phyloP scores from a whole-genome alignment of 1,284 basidiomycete genomes.

The Naganishia sp. region DNA sequence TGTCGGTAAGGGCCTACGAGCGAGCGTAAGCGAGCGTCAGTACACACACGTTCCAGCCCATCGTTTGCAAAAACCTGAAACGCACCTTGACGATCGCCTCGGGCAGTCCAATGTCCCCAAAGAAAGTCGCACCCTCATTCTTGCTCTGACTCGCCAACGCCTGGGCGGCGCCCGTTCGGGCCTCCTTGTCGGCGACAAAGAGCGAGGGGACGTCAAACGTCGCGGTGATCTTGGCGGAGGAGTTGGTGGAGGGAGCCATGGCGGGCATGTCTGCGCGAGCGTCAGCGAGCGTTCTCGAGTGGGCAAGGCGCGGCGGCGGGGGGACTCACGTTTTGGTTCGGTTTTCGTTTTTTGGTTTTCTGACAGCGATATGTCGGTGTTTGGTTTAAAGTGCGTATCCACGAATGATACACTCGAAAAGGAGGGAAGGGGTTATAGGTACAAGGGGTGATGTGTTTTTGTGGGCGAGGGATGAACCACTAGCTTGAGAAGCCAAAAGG shows the following conservation, averaged over 20 bases:
- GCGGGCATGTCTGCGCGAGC: slow-evolving; percentile 24
- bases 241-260: slow-evolving; percentile 31
- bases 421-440: background rate
- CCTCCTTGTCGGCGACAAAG: slow-evolving; percentile 55
- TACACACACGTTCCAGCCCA: background rate
- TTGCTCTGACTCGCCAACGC: slow-evolving; percentile 72
- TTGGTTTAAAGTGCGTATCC: slow-evolving; percentile 7
- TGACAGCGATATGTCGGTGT: background rate
- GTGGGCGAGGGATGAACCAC: slow-evolving; percentile 3
- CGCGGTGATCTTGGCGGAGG: slow-evolving; percentile 35
- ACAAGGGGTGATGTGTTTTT: background rate
- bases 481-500: background rate
- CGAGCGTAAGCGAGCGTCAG: slow-evolving; percentile 14
- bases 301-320: no score
- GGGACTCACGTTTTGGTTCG: background rate
- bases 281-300: no score
- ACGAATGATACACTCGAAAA: slow-evolving; percentile 7
- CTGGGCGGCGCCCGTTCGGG: slow-evolving; percentile 68
- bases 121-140: slow-evolving; percentile 82
- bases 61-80: background rate
- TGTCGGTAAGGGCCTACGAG: slow-evolving; percentile 58
- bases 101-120: slow-evolving; percentile 73
- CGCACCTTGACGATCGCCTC: slow-evolving; percentile 73
- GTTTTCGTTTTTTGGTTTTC: slow-evolving; percentile 9
- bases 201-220: slow-evolving; percentile 53